Percentiles rank a stretch among this genome's conserved stretches.
phyloP scores from a whole-genome alignment of 805 yeast genomes.

The Teunomyces atbi region DNA sequence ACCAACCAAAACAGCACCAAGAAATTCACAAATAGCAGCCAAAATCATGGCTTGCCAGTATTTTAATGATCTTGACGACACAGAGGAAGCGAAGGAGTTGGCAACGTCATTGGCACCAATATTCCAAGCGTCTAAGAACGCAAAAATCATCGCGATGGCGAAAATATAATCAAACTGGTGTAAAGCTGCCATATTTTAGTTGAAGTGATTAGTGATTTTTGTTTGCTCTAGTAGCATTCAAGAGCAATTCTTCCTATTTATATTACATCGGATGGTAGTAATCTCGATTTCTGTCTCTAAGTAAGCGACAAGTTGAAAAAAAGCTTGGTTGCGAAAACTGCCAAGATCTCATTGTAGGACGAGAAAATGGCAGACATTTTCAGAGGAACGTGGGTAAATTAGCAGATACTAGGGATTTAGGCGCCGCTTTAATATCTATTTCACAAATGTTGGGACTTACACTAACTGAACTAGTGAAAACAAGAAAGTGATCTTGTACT shows the following conservation, averaged over 20 bases:
- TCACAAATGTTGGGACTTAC: too few species aligned
- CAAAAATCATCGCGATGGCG: slow-evolving; percentile 67
- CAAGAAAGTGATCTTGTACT: not conserved
- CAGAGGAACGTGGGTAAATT: slow-evolving; percentile 1
- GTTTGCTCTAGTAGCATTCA: not conserved
- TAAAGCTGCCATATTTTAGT: slow-evolving; percentile 31
- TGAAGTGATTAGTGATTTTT: not conserved
- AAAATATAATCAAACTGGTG: slow-evolving; percentile 67
- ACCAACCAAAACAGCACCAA: slow-evolving; percentile 75
- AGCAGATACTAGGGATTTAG: not conserved
- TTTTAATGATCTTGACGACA: slow-evolving; percentile 64
- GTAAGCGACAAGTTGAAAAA: not conserved
- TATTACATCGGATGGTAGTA: not conserved
- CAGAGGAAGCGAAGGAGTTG: slow-evolving; percentile 75
- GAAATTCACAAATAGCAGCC: slow-evolving; percentile 68
- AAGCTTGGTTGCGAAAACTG: slow-evolving; percentile 5
- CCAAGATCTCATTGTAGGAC: not conserved
- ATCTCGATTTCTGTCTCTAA: not conserved
- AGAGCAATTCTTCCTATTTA: not conserved
- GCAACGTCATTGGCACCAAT: slow-evolving; percentile 84
- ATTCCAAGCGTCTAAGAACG: slow-evolving; percentile 75
- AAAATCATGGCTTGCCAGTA: slow-evolving; percentile 76
- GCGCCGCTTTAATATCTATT: not conserved
- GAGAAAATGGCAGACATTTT: slow-evolving; percentile 4
- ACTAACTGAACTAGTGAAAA: too few species aligned